Evolutionary conservation across 2,329 filamentous ascomycete genomes (phyloP).

Genomic region (Calycina herbarum): DNA sequence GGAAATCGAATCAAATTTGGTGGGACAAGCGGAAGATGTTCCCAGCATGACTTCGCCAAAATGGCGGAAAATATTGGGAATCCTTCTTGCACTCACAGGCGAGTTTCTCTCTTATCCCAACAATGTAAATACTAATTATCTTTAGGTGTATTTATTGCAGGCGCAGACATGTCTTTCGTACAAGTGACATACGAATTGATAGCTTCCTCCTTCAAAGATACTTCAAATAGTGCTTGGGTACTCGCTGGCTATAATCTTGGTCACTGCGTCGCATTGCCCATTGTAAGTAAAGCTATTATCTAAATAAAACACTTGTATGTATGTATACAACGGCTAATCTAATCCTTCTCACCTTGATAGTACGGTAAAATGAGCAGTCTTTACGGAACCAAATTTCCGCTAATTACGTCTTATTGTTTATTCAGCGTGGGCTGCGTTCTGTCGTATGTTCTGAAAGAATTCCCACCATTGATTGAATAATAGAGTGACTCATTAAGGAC

Average conservation of each 20-base stretch:
- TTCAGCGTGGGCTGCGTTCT: neutral
- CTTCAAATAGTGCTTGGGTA: neutral
- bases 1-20: neutral
- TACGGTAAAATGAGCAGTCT: neutral
- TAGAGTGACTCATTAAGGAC: neutral
- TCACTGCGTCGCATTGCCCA: neutral
- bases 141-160: neutral
- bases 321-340: neutral
- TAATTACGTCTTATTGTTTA: neutral
- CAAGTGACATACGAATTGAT: conserved; percentile 1
- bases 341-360: neutral
- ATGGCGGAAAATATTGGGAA: neutral
- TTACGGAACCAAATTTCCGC: neutral
- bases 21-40: neutral
- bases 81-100: neutral
- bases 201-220: neutral
- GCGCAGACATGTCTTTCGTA: neutral
- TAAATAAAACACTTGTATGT: neutral
- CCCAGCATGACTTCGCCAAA: neutral
- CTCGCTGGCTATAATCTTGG: neutral
- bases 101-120: neutral
- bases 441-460: neutral
- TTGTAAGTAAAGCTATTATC: neutral
- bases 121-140: neutral
- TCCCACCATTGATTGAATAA: neutral